Base-by-base conservation (phyloP, 2,329 filamentous ascomycete genomes). In the Orbilia ellipsospora region DNA sequence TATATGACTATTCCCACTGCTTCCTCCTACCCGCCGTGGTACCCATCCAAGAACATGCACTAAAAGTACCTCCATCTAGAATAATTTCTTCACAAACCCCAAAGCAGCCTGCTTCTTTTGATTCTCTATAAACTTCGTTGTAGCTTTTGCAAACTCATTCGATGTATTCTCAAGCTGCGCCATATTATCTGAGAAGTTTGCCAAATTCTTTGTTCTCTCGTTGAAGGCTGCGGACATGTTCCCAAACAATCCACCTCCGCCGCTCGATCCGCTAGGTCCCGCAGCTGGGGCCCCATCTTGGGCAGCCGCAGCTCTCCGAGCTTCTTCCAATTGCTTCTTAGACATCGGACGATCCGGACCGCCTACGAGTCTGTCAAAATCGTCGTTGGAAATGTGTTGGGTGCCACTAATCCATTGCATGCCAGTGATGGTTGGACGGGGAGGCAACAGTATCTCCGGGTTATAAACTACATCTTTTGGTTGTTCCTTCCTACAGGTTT, bases 391-490 rank as follows among this genome's bases (percentile, higher is more conserved):
- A 54, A 99, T 87, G 79, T 96, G 91, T 82, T 97, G 94, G 0
- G 94, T 98, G 2, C 95, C 95, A 0, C 93, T 91, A 62, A 99
- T 93, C 95, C 95, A 99, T 83, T 98, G 93, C 44, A 99, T 83
- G 80, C 96, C 97, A 18, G 92, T 96, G 74, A 99, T 99, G 0
- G 93, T 97, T 0, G 95, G 95, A 1, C 95, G 89, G 12, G 92
- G 87, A 1, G 94, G 94, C 20, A 91, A 87, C 15, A 87, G 81
- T 0, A 92, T 87, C 70, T 91, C 86, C 0, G 92, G 89, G 81
- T 98, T 97, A 82, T 92, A 88, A 2, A 99, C 85, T 6, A 85
- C 88, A 81, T 97, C 94, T n/a, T 88, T 78, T 15, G 78, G 73
- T 28, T 70, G 51, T 13, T 72, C 42, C 23, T 66, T 57, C 13